Base-by-base conservation (phyloP, 805 yeast species). In the Starmerella geochares region DNA sequence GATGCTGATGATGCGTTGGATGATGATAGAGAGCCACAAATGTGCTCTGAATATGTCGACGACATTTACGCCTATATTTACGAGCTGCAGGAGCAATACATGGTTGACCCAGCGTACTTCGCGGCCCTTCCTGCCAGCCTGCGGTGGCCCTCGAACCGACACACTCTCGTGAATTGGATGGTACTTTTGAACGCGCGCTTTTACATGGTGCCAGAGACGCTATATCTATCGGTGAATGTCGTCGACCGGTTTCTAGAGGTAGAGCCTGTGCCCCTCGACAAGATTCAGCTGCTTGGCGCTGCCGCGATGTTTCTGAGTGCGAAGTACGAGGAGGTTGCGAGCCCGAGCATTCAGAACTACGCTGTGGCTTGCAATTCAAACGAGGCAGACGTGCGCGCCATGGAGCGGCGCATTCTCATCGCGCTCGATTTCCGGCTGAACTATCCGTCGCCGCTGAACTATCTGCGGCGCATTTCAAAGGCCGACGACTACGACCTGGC, bases 1-100 rank as follows among this genome's bases (percentile, higher is more conserved):
- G 24, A 19, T 9, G 21, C 19, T 13, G 47, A 44, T 24, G 24
- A 20, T 3, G 46, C 25, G 56, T 60, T 58, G 28, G 65, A 65
- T 37, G 59, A 71, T 46, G 58, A 53, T 41, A 64, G 60, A 27
- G 74, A 71, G 51, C 73, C 73, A 19, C 68, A 85, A 54, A 88
- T 90, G 96, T 96, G 85, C 28, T 78, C 87, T 54, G 98, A 90
- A 69, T 90, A 88, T 65, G 95, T 84, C 49, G 76, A 71, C 54
- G 96, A 86, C 53, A 88, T 90, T 50, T 88, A 86, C 66, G 81
- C 77, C 27, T 86, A 84, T 65, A 69, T 88, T 59, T 80, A 81
- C 63, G 79, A 74, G 60, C 71, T 81, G 52, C 95, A 87, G 68
- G 66, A 73, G 40, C 74, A 76, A 60, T 85, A 90, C 42, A 69